Evolutionary conservation across 441 rosid genomes (phyloP), one percentile per base, ranked within the genome.

Genomic region (Manihot esculenta): DNA sequence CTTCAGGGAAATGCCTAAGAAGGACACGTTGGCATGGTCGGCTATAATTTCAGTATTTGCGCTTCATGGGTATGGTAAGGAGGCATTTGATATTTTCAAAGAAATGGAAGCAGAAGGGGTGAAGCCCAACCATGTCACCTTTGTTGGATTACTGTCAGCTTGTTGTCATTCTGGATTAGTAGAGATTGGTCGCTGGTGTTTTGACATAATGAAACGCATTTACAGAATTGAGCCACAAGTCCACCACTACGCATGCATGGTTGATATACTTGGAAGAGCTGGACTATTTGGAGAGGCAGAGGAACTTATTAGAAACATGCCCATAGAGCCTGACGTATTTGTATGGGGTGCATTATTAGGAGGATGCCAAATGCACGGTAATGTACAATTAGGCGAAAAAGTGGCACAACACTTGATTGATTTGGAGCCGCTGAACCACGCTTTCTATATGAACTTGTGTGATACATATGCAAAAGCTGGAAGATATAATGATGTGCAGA

Each of bases 291-390:
- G 73, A 20, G 89, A 88, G 79, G 92, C 80, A 13, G 81, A 79
- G 74, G 57, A 24, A 74, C 82, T 86, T 48, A 77, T 88, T 20
- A 71, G 74, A 77, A 60, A 72, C 58, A 84, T 88, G 92, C 88
- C 83, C 21, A 77, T 83, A 75, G 82, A 79, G 77, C 86, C 88
- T 26, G 88, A 88, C 77, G 83, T 78, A 42, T 82, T 67, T 67
- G 87, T 88, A 56, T 88, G 87, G 84, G 90, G 92, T 56, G 90
- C 92, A 42, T 75, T 88, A 50, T 76, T 88, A 24, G 90, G 89
- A 27, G 92, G 88, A 35, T 88, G 90, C 71, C 83, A 81, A 80
- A 80, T 83, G 79, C 85, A 80, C 54, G 83, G 84, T 4, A 82
- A 86, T 74, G 63, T 76, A 20, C 75, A 83, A 70, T 26, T 83